Evolutionary conservation across 1,284 basidiomycete species (phyloP), one percentile per base, ranked within the genome.

Genomic region (Gomphus bonarii): DNA sequence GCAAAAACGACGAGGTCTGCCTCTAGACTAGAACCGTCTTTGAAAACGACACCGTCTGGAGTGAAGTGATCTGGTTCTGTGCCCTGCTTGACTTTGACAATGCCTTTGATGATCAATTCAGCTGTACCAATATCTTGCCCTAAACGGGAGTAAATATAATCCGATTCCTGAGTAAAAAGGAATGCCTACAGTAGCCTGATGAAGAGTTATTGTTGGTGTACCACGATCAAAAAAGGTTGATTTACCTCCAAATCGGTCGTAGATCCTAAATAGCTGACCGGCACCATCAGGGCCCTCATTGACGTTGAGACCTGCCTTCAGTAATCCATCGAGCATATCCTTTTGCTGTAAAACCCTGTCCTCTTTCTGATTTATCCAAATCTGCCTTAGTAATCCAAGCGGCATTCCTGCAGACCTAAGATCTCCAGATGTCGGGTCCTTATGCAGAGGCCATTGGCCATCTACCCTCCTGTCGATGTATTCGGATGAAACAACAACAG

Each of bases 391-490:
- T 14, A 77, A 62, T 0, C 66, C 64, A 25, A 75, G 58, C 3
- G 79, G 79, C 25, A 69, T 66, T 9, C 72, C 67, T n/a, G 67
- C 66, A 47, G 70, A 67, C 59, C 70, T 70, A 54, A 81, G 69
- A 65, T 82, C 79, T 31, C 73, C 70, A 7, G 74, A 65, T 6
- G 75, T 72, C 1, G 68, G 61, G 1, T 76, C 73, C 3, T 72
- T 68, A 20, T 68, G 72, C 56, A 73, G 70, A 25, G 73, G 72
- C 68, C 71, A 81, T 3, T 63, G 58, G 5, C 50, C 55, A 35
- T 62, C 61, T 38, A 73, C 12, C 9, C 9, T n/a, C 8, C 14
- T 12, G 16, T 57, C 22, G 7, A 54, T 14, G 48, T 50, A 42
- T 4, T 46, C 16, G 33, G 67, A 63, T 3, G 68, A 65, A 30